These are phyloP conservation scores for Echeveria elegans DNA, from an alignment of 164 flowering plant genomes.

Conservation along the genomic window DNA sequence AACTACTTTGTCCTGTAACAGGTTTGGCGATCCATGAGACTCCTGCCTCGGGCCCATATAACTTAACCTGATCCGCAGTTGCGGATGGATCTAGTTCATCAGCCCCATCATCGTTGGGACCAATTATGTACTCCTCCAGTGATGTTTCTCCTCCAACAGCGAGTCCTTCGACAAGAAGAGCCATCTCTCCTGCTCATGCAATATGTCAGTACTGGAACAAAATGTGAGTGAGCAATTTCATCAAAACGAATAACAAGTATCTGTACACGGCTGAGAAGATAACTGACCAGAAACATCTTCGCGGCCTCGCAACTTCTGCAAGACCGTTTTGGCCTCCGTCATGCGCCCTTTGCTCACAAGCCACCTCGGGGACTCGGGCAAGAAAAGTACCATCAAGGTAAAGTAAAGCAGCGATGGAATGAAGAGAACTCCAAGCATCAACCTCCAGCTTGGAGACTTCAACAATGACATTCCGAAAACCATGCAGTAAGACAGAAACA, in stretches of 20 bases:
- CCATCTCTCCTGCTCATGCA: slow-evolving; percentile 44
- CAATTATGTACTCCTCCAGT: slow-evolving; percentile 47
- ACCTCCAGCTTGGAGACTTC: slow-evolving; percentile 44
- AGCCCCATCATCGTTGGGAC: slow-evolving; percentile 29
- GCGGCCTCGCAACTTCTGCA: slow-evolving; percentile 50
- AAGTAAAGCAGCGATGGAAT: slow-evolving; percentile 39
- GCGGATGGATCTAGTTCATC: slow-evolving; percentile 25
- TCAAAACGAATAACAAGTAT: not conserved
- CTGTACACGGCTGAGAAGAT: not conserved
- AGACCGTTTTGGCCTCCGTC: slow-evolving; percentile 44
- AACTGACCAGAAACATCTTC: slow-evolving; percentile 12
- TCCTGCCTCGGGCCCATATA: slow-evolving; percentile 44
- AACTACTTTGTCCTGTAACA: slow-evolving; percentile 32
- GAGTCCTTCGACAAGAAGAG: slow-evolving; percentile 51
- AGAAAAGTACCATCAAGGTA: slow-evolving; percentile 27
- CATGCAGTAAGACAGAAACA: slow-evolving; percentile 50
- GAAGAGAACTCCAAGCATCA: slow-evolving; percentile 52
- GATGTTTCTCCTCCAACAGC: slow-evolving; percentile 42
- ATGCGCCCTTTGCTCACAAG: slow-evolving; percentile 60
- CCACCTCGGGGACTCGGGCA: slow-evolving; percentile 70
- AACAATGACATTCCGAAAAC: slow-evolving; percentile 51
- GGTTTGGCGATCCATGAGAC: slow-evolving; percentile 51
- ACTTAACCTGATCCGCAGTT: slow-evolving; percentile 30
- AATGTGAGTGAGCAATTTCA: not conserved
- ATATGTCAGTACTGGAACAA: not conserved